Base-by-base conservation (phyloP, 176 grass and related monocot species). In the Cenchrus fungigraminus region DNA sequence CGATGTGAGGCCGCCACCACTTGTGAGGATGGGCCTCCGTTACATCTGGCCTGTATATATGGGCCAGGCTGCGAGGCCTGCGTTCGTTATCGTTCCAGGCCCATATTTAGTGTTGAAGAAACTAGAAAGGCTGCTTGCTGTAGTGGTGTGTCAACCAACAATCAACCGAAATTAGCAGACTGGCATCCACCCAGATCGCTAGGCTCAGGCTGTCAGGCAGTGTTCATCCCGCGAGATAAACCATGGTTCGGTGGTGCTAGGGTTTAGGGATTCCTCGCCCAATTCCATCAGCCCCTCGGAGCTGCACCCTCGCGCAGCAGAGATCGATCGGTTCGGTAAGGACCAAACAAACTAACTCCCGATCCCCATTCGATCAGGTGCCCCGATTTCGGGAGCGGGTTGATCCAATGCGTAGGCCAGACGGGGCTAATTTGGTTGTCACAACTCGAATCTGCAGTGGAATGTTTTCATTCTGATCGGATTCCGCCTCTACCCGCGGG, bases 301-400 rank as follows among this genome's bases (percentile, higher is more conserved):
- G 55, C 53, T 60, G 53, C 55, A 2, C 22, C 20, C 14, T 19
- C 16, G 37, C 12, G 61, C 49, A 71, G 68, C 37, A 59, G 56
- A 40, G 71, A 32, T 28, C 60, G 37, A 68, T 34, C 42, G 4
- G 31, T 55, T 54, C 45, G 88, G 88, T 89, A 65, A 77, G 88
- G 12, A 69, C 55, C 12, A 29, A 25, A 25, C 16, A n/a, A 47
- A 65, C 40, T 2, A 61, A 52, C 54, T 52, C 28, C 28, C 76
- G 7, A 42, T 19, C 54, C 32, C 46, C 46, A 8, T 22, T 20
- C n/a, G 8, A 20, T 66, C 7, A 6, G 16, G 37, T 15, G 22
- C 56, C 12, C 28, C 12, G 37, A 19, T 67, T 66, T 25, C 4
- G 40, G 71, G 67, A 0, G 12, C 53, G 17, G 32, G 19, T 51